Conservation (phyloP, 495 filamentous ascomycete genomes). For the Aspergillus egyptiacus region DNA sequence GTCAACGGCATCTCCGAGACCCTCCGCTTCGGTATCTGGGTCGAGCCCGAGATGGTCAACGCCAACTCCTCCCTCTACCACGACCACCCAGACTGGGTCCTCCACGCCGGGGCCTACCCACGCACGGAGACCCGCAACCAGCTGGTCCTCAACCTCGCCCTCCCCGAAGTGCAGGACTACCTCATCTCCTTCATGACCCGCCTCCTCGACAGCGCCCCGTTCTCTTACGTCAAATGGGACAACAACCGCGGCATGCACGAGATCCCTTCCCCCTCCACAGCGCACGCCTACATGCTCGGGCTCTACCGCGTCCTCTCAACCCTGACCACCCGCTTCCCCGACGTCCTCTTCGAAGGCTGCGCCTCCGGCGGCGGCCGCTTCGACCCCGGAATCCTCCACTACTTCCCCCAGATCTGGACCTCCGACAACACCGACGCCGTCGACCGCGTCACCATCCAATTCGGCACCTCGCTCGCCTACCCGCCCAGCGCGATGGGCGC, state of each 20-base stretch:
- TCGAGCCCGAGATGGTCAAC: slow-evolving; percentile 57
- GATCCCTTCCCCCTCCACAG: slow-evolving; percentile 38
- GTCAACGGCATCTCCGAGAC: slow-evolving; percentile 34
- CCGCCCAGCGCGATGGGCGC: slow-evolving; percentile 52
- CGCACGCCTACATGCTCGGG: slow-evolving; percentile 50
- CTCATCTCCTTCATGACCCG: slow-evolving; percentile 44
- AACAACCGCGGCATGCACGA: slow-evolving; percentile 53
- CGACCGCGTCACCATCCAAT: slow-evolving; percentile 48
- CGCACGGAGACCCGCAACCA: slow-evolving; percentile 46
- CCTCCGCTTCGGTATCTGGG: slow-evolving; percentile 50
- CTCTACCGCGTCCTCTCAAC: slow-evolving; percentile 49
- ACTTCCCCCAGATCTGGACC: slow-evolving; percentile 54
- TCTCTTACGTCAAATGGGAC: slow-evolving; percentile 54
- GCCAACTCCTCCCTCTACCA: slow-evolving; percentile 48
- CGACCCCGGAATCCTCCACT: slow-evolving; percentile 49
- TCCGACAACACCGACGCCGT: slow-evolving; percentile 51
- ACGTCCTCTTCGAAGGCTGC: slow-evolving; percentile 53
- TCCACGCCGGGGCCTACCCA: slow-evolving; percentile 46
- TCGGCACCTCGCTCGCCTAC: slow-evolving; percentile 50
- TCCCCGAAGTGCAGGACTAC: slow-evolving; percentile 49
- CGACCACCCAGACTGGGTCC: slow-evolving; percentile 49
- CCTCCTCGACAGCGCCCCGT: slow-evolving; percentile 42
- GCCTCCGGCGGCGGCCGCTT: slow-evolving; percentile 52
- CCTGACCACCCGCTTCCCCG: slow-evolving; percentile 46
- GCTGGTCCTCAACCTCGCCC: slow-evolving; percentile 47